phyloP scores from a whole-genome alignment of 768 basidiomycete genomes.

The Obba rivulosa region DNA sequence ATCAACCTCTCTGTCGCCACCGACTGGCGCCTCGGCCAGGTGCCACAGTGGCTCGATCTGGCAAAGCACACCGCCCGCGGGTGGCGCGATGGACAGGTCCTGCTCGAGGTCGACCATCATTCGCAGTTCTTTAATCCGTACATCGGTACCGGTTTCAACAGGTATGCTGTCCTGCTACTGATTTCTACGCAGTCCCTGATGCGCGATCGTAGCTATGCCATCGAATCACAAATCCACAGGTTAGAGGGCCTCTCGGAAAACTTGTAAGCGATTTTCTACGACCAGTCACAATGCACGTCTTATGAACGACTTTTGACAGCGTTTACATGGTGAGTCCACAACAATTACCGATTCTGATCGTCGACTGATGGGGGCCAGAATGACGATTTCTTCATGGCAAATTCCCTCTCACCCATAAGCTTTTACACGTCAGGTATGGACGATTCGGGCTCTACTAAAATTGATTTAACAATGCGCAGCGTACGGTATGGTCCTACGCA shows the following conservation, averaged over 20 bases:
- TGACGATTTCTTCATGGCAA: constrained; percentile 36
- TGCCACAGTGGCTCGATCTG: constrained; percentile 36
- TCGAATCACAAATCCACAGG: constrained; percentile 30
- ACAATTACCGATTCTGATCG: no score
- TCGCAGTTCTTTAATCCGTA: constrained; percentile 21
- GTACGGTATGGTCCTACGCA: constrained; percentile 34
- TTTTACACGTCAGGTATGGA: constrained; percentile 31
- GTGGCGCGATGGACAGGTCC: constrained; percentile 23
- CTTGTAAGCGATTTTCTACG: constrained; percentile 19
- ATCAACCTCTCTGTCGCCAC: constrained; percentile 4
- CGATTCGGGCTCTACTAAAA: no score
- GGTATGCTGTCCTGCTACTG: constrained; percentile 15
- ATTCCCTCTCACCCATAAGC: constrained; percentile 23
- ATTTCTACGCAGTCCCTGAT: not conserved
- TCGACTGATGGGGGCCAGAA: constrained; percentile 20
- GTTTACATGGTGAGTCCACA: constrained; percentile 18
- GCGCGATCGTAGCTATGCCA: constrained; percentile 24
- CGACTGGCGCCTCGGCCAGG: constrained; percentile 28
- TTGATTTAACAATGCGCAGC: constrained; percentile 7
- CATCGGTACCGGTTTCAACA: constrained; percentile 26
- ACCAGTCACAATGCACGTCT: not conserved
- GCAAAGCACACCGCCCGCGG: constrained; percentile 1
- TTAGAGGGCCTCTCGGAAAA: constrained; percentile 26
- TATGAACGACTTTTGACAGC: constrained; percentile 4
- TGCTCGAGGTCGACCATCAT: constrained; percentile 29